These are phyloP conservation scores for Rosa hybrid DNA, from an alignment of 331 rosid genomes.

Conservation along the genomic window DNA sequence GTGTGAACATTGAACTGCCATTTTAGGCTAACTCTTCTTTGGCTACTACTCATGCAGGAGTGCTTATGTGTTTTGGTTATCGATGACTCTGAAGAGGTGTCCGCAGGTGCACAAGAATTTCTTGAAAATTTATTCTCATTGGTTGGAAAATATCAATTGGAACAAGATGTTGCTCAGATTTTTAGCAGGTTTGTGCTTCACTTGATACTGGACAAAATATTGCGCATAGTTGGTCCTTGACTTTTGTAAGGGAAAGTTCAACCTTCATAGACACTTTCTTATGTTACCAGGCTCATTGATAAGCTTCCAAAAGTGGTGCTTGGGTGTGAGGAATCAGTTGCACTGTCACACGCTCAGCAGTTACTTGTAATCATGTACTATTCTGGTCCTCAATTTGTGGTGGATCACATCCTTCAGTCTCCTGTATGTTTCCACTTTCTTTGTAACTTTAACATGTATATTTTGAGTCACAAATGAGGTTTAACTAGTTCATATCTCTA, in stretches of 20 bases:
- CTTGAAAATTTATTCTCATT: slow-evolving; percentile 55
- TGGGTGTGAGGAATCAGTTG: slow-evolving; percentile 75
- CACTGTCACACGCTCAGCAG: slow-evolving; percentile 67
- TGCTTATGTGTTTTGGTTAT: slow-evolving; percentile 75
- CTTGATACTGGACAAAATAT: slow-evolving; percentile 17
- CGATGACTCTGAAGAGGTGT: slow-evolving; percentile 78
- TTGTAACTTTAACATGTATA: slow-evolving; percentile 19
- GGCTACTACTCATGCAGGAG: slow-evolving; percentile 63
- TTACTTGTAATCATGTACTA: slow-evolving; percentile 71
- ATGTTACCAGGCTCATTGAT: slow-evolving; percentile 66
- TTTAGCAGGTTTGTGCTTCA: slow-evolving; percentile 65
- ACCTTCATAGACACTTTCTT: slow-evolving; percentile 3
- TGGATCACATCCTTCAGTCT: slow-evolving; percentile 75
- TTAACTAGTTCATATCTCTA: not conserved
- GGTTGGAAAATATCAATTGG: slow-evolving; percentile 43
- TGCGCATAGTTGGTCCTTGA: not conserved
- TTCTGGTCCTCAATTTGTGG: slow-evolving; percentile 84
- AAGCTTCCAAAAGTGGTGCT: slow-evolving; percentile 91
- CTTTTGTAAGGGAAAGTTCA: slow-evolving; percentile 16
- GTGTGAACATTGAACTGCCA: slow-evolving; percentile 19
- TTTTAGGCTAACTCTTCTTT: slow-evolving; percentile 16
- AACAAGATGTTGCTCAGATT: slow-evolving; percentile 57
- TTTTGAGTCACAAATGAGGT: not conserved
- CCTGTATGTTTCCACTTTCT: slow-evolving; percentile 61
- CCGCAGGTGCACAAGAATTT: slow-evolving; percentile 70